These are phyloP conservation scores for Aspergillus sp. DNA, from an alignment of 2,329 filamentous ascomycete species.

Conservation along the genomic window DNA sequence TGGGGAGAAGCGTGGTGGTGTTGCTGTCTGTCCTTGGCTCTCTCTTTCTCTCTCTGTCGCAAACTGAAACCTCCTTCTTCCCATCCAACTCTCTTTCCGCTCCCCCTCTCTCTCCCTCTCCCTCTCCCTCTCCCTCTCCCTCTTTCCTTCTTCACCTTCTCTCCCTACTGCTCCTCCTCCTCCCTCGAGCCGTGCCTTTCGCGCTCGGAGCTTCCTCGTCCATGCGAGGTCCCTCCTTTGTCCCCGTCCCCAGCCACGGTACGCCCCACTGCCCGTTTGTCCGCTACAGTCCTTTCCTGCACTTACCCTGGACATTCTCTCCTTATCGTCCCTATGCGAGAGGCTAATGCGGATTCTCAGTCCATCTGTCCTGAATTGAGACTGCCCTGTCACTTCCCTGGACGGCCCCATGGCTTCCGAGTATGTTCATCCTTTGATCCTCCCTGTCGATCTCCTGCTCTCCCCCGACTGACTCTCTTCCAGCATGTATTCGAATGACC, in stretches of 20 bases:
- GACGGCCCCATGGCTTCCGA: neutral
- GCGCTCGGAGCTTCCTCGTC: constrained; percentile 10
- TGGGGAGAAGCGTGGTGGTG: no score
- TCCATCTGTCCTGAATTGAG: neutral
- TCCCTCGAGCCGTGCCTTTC: constrained; percentile 8
- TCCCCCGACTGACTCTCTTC: constrained; percentile 6
- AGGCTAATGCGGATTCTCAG: neutral
- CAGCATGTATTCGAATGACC: constrained; percentile 49
- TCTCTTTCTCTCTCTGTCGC: neutral
- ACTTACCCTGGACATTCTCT: no score
- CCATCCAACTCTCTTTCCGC: constrained; percentile 4
- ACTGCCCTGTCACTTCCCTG: neutral
- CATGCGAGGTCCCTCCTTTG: constrained; percentile 6
- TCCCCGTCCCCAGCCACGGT: neutral
- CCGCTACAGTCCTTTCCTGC: no score
- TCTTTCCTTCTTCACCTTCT: constrained; percentile 2
- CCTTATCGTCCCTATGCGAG: neutral
- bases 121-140: constrained; percentile 2
- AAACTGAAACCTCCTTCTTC: neutral
- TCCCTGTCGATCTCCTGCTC: neutral
- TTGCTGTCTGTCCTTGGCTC: no score
- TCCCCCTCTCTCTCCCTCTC: constrained; percentile 3
- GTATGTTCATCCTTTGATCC: neutral
- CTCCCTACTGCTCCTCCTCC: constrained; percentile 1
- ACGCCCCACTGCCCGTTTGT: neutral